These are phyloP conservation scores for Colletotrichum aenigma DNA, from an alignment of 2,329 filamentous ascomycete genomes.

Conservation along the genomic window DNA sequence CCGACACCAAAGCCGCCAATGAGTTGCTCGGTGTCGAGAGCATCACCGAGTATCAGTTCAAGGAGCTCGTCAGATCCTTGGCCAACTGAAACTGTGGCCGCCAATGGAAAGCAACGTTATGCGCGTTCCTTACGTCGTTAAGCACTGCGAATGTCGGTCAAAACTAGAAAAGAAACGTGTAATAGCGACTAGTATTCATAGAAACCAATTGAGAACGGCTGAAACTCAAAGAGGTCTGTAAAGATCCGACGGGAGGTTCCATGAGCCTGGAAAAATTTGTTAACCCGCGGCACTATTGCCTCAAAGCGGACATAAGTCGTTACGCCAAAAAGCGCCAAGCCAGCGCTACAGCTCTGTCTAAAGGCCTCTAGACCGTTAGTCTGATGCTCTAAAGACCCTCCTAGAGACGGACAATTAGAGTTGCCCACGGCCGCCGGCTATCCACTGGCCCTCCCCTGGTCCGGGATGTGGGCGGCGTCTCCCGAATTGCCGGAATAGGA, in stretches of 20 bases:
- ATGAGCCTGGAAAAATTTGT: not conserved
- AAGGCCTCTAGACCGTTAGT: not conserved
- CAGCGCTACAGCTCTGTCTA: not conserved
- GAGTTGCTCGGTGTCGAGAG: not conserved
- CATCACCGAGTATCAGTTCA: not conserved
- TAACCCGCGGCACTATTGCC: not conserved
- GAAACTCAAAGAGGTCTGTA: not conserved
- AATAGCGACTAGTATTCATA: not conserved
- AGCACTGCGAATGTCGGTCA: too few relatives aligned
- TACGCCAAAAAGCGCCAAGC: not conserved
- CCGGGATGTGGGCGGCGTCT: not conserved
- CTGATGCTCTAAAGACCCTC: not conserved
- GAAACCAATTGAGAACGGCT: not conserved
- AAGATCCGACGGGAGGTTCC: not conserved
- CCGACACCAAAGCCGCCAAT: not conserved
- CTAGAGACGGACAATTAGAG: not conserved
- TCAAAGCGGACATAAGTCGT: not conserved
- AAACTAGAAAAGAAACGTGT: not conserved
- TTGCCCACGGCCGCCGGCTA: not conserved
- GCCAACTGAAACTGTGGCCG: not conserved
- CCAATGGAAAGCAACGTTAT: not conserved
- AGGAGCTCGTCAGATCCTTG: not conserved
- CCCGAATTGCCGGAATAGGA: not conserved
- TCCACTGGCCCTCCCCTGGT: not conserved
- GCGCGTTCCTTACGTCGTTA: not conserved